Percentiles rank a stretch among this genome's conserved stretches.
Conservation (phyloP, 768 basidiomycete genomes). For the Phylloporus arenicola region DNA sequence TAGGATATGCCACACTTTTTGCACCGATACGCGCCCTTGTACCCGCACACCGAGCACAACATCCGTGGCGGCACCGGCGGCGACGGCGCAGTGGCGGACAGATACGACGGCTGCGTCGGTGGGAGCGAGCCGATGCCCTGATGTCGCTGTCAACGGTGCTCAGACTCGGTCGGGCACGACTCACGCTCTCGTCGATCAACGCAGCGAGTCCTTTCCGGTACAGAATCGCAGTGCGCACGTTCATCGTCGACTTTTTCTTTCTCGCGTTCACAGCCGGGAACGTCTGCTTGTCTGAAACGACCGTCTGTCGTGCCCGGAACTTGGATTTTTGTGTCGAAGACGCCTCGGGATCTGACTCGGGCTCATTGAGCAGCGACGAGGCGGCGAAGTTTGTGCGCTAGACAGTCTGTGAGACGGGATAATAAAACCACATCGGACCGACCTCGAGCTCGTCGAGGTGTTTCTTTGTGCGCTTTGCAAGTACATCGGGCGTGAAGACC, state of each 20-base stretch:
- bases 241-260: conserved; percentile 80
- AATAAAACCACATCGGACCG: background rate
- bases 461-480: conserved; percentile 69
- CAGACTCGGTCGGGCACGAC: conserved; percentile 23
- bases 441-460: conserved; percentile 88
- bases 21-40: conserved; percentile 77
- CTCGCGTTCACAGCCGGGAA: conserved; percentile 31
- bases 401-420: conserved; percentile 1
- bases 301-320: conserved; percentile 66
- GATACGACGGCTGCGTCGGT: conserved; percentile 55
- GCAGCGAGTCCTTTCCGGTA: conserved; percentile 76
- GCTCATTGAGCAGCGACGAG: conserved; percentile 29
- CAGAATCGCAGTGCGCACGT: conserved; percentile 70
- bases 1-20: conserved; percentile 71
- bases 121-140: conserved; percentile 59
- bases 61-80: conserved; percentile 61
- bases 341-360: conserved; percentile 26
- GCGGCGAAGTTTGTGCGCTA: conserved; percentile 78
- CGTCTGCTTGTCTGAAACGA: conserved; percentile 68
- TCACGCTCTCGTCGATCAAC: conserved; percentile 75
- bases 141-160: conserved; percentile 1
- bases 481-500: conserved; percentile 53
- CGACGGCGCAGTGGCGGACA: conserved; percentile 60
- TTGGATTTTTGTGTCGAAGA: conserved; percentile 35
- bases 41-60: conserved; percentile 84